phyloP scores from a whole-genome alignment of 1,139 yeast genomes.

The Scheffersomyces lignicola region DNA sequence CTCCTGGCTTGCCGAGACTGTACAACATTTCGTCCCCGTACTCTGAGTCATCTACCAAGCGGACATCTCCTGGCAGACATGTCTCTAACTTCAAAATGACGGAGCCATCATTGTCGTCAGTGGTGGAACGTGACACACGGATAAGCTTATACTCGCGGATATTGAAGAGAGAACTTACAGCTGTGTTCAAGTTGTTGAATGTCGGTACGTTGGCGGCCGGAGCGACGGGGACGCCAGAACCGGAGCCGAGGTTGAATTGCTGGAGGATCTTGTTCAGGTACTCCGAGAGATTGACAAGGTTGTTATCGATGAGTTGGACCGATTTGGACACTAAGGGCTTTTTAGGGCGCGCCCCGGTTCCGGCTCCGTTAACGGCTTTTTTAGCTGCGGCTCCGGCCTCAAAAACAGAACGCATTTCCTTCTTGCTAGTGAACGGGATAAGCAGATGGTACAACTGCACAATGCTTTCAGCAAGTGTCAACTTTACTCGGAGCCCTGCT shows the following conservation, averaged over 20 bases:
- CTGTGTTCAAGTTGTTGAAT: slow-evolving; percentile 48
- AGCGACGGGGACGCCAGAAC: slow-evolving; percentile 1
- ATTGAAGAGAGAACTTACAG: slow-evolving; percentile 44
- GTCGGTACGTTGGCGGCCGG: slow-evolving; percentile 25
- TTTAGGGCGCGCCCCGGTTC: too few species aligned
- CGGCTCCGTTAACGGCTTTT: slow-evolving; percentile 12
- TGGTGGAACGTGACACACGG: slow-evolving; percentile 56
- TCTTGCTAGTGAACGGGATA: slow-evolving; percentile 31
- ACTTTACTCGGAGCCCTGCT: slow-evolving; percentile 50
- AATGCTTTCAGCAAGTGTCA: slow-evolving; percentile 47
- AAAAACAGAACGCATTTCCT: slow-evolving; percentile 13
- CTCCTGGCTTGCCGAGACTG: slow-evolving; percentile 39
- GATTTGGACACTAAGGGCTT: slow-evolving; percentile 21
- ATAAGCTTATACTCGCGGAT: slow-evolving; percentile 43
- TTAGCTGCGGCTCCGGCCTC: too few species aligned
- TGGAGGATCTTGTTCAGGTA: slow-evolving; percentile 38
- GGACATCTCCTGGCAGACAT: slow-evolving; percentile 52
- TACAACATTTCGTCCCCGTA: slow-evolving; percentile 41
- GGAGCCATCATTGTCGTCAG: slow-evolving; percentile 51
- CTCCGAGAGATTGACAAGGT: slow-evolving; percentile 35
- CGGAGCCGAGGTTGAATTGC: slow-evolving; percentile 19
- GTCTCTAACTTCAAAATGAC: slow-evolving; percentile 53
- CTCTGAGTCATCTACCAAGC: slow-evolving; percentile 49
- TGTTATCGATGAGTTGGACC: slow-evolving; percentile 37
- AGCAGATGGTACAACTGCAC: slow-evolving; percentile 44